A percentile compares a stretch with the other conserved stretches of the same genome.
These are phyloP conservation scores for Aspergillus sojae DNA, from an alignment of 2,329 filamentous ascomycete genomes.

Conservation along the genomic window DNA sequence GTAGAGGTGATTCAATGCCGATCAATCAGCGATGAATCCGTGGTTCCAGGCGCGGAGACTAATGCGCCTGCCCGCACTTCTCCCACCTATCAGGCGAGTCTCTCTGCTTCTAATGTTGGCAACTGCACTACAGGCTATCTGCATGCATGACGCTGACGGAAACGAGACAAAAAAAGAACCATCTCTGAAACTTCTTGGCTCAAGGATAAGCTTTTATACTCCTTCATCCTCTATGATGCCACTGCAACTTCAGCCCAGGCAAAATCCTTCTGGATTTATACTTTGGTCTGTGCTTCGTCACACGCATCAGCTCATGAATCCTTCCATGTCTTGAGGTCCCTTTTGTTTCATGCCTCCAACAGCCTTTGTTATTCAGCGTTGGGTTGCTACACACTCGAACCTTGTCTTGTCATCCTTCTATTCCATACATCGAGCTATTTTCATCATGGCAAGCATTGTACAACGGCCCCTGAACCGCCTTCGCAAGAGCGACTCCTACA, in stretches of 20 bases:
- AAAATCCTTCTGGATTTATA: neutral
- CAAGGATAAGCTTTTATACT: conserved; percentile 2
- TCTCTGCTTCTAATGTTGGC: conserved; percentile 15
- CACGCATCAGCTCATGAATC: neutral
- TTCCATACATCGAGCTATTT: neutral
- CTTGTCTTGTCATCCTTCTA: neutral
- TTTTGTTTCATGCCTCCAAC: neutral
- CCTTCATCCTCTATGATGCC: neutral
- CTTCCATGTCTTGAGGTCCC: neutral
- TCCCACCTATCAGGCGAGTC: neutral
- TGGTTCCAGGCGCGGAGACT: neutral
- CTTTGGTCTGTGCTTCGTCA: neutral
- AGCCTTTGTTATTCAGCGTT: neutral
- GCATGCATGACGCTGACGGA: conserved; percentile 4
- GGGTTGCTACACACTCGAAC: neutral
- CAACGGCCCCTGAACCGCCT: conserved; percentile 34
- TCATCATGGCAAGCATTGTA: conserved; percentile 32
- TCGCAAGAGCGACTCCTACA: conserved; percentile 29
- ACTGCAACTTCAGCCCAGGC: neutral
- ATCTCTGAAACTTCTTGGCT: neutral
- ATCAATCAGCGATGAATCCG: conserved; percentile 4
- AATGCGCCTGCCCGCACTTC: conserved; percentile 8
- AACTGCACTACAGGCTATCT: neutral
- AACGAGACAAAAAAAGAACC: conserved; percentile 5
- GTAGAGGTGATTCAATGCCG: neutral